Evolutionary conservation across 179 eudicot species (phyloP).

Genomic region (Beta macrorhiza): DNA sequence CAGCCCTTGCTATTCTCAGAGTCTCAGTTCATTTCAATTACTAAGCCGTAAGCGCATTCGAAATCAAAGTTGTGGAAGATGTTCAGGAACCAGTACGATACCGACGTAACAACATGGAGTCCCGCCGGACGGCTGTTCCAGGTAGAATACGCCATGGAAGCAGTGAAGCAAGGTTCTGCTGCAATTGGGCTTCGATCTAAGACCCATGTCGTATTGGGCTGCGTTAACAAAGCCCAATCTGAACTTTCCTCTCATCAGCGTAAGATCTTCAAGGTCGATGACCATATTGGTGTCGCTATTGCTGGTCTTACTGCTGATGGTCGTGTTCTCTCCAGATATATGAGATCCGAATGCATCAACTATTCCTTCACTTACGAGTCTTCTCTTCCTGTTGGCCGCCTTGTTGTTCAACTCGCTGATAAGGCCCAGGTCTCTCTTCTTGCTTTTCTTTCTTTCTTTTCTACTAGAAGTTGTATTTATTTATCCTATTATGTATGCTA

Average conservation of each 20-base stretch:
- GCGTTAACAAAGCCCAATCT: constrained; percentile 83
- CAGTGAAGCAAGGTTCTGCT: constrained; percentile 96
- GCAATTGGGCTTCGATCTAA: constrained; percentile 93
- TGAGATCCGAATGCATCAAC: constrained; percentile 79
- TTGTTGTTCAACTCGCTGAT: constrained; percentile 93
- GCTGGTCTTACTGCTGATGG: constrained; percentile 98
- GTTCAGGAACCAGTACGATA: constrained; percentile 83
- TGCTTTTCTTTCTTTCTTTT: neutral
- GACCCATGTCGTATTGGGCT: constrained; percentile 72
- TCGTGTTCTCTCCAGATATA: constrained; percentile 73
- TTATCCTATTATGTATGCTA: no score
- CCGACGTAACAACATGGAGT: constrained; percentile 75
- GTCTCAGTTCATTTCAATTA: no score
- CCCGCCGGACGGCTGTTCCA: constrained; percentile 93
- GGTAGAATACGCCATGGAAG: constrained; percentile 98
- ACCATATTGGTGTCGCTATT: constrained; percentile 94
- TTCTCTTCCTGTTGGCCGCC: constrained; percentile 78
- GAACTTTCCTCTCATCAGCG: constrained; percentile 94
- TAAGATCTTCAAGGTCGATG: constrained; percentile 94
- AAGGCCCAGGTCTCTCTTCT: constrained; percentile 73
- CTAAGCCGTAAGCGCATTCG: no score
- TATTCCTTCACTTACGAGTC: constrained; percentile 63
- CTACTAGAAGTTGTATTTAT: no score
- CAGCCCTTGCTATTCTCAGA: neutral
- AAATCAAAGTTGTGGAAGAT: constrained; percentile 23